Evolutionary conservation across 139 green algal genomes (phyloP).

Genomic region (Desmodesmus armatus): DNA sequence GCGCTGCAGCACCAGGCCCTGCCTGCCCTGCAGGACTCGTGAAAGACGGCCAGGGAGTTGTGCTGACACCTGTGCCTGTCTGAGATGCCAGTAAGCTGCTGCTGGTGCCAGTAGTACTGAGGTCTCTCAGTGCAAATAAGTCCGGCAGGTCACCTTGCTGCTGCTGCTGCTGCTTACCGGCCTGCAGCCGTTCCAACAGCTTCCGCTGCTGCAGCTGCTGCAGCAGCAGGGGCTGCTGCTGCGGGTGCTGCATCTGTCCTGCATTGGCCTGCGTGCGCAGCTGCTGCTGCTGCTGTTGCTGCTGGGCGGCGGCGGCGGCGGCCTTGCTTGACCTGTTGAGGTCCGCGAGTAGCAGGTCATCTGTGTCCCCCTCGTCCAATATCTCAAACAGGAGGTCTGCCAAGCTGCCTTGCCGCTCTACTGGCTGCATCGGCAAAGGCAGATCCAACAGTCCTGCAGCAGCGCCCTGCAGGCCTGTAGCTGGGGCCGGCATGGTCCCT

Average conservation of each 20-base stretch:
- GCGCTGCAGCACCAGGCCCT: not conserved
- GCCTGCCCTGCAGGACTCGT: no score
- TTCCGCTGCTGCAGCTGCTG: not conserved
- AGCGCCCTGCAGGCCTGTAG: no score
- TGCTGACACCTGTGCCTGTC: no score
- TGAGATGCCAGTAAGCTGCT: not conserved
- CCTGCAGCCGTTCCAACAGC: not conserved
- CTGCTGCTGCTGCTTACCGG: not conserved
- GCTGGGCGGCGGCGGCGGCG: not conserved
- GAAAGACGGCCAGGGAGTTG: no score
- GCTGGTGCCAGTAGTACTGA: not conserved
- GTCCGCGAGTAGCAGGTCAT: conserved; percentile 14
- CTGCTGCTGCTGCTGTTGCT: conserved; percentile 16
- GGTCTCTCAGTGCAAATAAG: not conserved
- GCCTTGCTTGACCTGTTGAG: no score
- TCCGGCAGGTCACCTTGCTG: not conserved
- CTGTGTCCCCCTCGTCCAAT: conserved; percentile 28
- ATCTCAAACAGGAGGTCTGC: conserved; percentile 36
- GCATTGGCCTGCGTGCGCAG: not conserved
- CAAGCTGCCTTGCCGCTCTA: conserved; percentile 32
- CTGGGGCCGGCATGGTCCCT: no score
- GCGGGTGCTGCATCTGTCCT: not conserved
- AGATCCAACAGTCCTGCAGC: not conserved
- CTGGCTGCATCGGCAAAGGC: not conserved
- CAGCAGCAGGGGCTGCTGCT: not conserved